Evolutionary conservation across 1,139 yeast species (phyloP), one percentile per base, ranked within the genome.

Genomic region (Lodderomyces oxycetoniae): DNA sequence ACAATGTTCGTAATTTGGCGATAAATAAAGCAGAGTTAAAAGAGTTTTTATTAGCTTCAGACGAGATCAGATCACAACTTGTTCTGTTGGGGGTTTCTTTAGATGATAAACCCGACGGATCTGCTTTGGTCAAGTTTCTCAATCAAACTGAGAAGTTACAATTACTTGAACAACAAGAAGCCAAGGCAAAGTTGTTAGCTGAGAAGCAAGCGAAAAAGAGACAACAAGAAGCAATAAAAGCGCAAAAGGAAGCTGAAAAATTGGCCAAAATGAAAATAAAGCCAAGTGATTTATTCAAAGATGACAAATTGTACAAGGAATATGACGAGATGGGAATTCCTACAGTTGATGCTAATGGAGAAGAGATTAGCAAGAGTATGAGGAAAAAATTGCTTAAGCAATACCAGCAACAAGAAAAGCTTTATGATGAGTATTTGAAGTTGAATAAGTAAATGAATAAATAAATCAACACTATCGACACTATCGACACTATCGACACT

Each of bases 311-410:
- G 36, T 91, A 76, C 55, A 59, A 76, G 6, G 84, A 75, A 50
- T 91, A 93, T 85, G 97, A 91, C 52, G 89, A 72, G 20, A 61
- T 69, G 25, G 99, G 99, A 1, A 41, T 91, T 16, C 99, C 99
- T 11, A 68, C 78, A 1, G 79, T 78, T 52, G 88, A 81, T 43
- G 69, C 61, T 28, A 77, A 75, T 11, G 98, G 97, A 7, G 87
- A 80, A 48, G 95, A 88, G 38, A 71, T 89, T n/a, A 74, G 94
- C 33, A 91, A 91, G 64, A 84, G 95, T 54, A 77, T 80, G 67
- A 68, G 68, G 42, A 91, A 91, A 72, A 89, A 89, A 61, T 67
- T 89, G 45, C 59, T 67, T 41, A 91, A 91, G 61, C 83, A 74
- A 52, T 77, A 75, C 57, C 86, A 80, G 38, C 80, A 73, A 37